Percentiles rank a stretch among this genome's conserved stretches.
These are phyloP conservation scores for Zygotorulaspora mrakii DNA, from an alignment of 1,139 yeast genomes.

Conservation along the genomic window DNA sequence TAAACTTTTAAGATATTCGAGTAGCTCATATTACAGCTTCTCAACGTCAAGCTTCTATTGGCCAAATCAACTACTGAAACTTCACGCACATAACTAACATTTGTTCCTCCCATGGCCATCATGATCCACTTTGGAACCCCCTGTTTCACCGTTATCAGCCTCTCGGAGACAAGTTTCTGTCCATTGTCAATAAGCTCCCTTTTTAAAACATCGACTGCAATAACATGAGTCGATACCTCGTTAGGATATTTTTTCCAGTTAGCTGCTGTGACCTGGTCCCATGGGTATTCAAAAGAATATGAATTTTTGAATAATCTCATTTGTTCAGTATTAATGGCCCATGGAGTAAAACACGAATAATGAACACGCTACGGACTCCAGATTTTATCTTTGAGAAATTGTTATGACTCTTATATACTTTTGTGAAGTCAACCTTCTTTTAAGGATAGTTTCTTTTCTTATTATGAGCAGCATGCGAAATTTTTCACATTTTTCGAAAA, in stretches of 20 bases:
- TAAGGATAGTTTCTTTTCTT: conserved; percentile 3
- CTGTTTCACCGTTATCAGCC: conserved; percentile 87
- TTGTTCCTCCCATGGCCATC: conserved; percentile 68
- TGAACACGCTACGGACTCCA: no score
- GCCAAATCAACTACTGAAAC: conserved; percentile 77
- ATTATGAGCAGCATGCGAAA: conserved; percentile 2
- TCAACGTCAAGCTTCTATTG: conserved; percentile 63
- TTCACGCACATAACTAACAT: conserved; percentile 80
- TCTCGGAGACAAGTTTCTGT: conserved; percentile 68
- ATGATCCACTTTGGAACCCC: conserved; percentile 81
- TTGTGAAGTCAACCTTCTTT: neutral
- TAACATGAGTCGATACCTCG: conserved; percentile 87
- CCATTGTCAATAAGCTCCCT: conserved; percentile 60
- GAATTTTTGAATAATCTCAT: conserved; percentile 78
- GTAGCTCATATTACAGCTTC: conserved; percentile 86
- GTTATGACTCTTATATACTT: conserved; percentile 1
- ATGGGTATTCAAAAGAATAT: conserved; percentile 72
- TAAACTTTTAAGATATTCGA: conserved; percentile 70
- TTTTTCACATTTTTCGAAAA: conserved; percentile 1
- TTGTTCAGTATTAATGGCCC: no score
- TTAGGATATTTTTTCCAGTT: conserved; percentile 97
- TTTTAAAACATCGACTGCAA: conserved; percentile 82
- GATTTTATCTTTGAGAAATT: no score
- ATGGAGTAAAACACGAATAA: no score
- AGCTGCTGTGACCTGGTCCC: conserved; percentile 95